Conservation (phyloP, 257 asterid species). For the Solanum neorickii region DNA sequence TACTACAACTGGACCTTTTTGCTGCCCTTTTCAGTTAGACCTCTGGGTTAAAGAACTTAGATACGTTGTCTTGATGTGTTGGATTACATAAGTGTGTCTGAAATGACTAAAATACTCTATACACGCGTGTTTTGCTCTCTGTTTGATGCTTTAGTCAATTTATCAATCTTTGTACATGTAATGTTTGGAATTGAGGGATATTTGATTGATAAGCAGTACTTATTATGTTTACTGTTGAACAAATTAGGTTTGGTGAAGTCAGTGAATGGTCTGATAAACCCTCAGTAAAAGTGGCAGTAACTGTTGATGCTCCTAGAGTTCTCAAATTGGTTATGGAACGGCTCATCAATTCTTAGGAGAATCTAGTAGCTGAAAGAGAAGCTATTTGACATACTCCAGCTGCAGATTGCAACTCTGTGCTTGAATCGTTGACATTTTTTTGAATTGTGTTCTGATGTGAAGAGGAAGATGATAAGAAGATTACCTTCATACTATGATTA, state of each 20-base stretch:
- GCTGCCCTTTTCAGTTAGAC: background rate
- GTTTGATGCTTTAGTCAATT: background rate
- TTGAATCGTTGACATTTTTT: background rate
- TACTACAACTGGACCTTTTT: background rate
- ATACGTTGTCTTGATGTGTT: background rate
- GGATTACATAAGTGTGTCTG: background rate
- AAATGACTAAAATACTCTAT: background rate
- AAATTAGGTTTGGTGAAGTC: conserved; percentile 59
- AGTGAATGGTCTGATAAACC: conserved; percentile 83
- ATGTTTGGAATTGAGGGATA: background rate
- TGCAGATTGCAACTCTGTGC: background rate
- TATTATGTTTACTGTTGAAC: background rate
- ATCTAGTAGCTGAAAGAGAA: background rate
- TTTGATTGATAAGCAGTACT: background rate
- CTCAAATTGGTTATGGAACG: conserved; percentile 78
- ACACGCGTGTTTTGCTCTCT: background rate
- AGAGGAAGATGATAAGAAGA: background rate
- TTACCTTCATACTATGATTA: background rate
- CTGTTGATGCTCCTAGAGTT: conserved; percentile 76
- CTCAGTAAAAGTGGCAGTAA: conserved; percentile 83
- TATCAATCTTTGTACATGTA: background rate
- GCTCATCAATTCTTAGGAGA: conserved; percentile 46
- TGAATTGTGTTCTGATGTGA: background rate
- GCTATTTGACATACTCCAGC: background rate
- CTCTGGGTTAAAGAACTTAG: background rate